A percentile compares a stretch with the other conserved stretches of the same genome.
Evolutionary conservation across 441 rosid genomes (phyloP).

Genomic region (Aquilaria agallochum): DNA sequence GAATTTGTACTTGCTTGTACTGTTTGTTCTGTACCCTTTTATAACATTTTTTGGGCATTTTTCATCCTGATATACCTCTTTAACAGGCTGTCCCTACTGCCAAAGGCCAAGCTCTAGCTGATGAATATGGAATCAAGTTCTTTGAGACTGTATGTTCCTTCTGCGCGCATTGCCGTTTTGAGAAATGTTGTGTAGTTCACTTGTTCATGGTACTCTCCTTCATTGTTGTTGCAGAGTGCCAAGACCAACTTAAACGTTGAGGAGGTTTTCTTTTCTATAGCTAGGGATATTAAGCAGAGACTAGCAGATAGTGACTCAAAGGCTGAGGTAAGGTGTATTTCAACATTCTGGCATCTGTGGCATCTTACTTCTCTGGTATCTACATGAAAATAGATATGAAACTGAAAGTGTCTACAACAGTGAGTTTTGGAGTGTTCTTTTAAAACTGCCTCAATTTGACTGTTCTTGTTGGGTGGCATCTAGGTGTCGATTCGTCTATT

Average conservation of each 20-base stretch:
- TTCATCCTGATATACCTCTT: conserved; percentile 4
- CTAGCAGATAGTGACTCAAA: conserved; percentile 18
- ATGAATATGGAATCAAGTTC: conserved; percentile 21
- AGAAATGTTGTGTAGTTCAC: background rate
- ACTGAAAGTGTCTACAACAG: background rate
- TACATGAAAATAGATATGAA: no score
- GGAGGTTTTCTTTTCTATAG: conserved; percentile 21
- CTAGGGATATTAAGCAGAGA: conserved; percentile 16
- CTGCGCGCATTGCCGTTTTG: background rate
- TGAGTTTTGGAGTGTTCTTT: background rate
- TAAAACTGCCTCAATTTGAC: background rate
- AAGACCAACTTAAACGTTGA: conserved; percentile 18
- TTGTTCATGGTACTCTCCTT: background rate
- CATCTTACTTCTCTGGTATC: background rate
- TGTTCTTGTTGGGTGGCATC: background rate
- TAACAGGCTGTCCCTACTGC: conserved; percentile 19
- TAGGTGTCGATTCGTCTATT: background rate
- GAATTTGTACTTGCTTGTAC: background rate
- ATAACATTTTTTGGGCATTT: background rate
- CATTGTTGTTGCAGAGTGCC: conserved; percentile 13
- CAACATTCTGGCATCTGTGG: background rate
- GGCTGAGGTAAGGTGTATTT: conserved; percentile 13
- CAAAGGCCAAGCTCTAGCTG: conserved; percentile 21
- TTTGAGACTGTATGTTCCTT: conserved; percentile 16
- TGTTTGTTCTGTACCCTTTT: background rate